phyloP scores from a whole-genome alignment of 148 eudicot genomes.

The Vaccinium vitisidaea region DNA sequence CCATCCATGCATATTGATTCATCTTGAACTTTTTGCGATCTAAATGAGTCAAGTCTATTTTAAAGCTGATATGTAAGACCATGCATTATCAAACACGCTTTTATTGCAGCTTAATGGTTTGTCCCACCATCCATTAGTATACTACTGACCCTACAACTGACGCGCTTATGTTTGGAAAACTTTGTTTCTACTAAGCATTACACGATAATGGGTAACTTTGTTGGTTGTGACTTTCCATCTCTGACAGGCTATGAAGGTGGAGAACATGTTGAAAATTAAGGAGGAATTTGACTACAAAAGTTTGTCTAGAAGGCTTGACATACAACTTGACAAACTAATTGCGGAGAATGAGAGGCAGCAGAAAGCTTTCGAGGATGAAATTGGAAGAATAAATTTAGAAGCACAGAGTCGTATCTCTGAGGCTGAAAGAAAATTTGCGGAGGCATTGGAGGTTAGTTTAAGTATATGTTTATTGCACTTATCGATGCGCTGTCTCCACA shows the following conservation, averaged over 20 bases:
- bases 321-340: conserved; percentile 84
- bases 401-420: conserved; percentile 62
- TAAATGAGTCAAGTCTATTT: not conserved
- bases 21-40: conserved; percentile 17
- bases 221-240: not conserved
- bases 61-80: not conserved
- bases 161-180: not conserved
- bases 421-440: conserved; percentile 65
- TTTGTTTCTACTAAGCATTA: not conserved
- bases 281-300: conserved; percentile 96
- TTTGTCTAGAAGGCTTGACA: conserved; percentile 85
- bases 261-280: conserved; percentile 90
- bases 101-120: conserved; percentile 3
- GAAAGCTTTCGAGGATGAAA: conserved; percentile 71
- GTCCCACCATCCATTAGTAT: not conserved
- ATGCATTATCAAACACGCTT: not conserved
- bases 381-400: conserved; percentile 59
- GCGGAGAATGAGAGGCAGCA: conserved; percentile 92
- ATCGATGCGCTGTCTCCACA: not conserved
- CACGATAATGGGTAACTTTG: not conserved
- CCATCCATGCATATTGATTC: not conserved
- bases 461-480: conserved; percentile 1
- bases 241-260: conserved; percentile 40
- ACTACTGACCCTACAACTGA: not conserved
- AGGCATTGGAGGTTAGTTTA: conserved; percentile 64